A percentile compares a stretch with the other conserved stretches of the same genome.
These are phyloP conservation scores for Scolecobasidium constrictum DNA, from an alignment of 2,329 filamentous ascomycete species.

Conservation along the genomic window DNA sequence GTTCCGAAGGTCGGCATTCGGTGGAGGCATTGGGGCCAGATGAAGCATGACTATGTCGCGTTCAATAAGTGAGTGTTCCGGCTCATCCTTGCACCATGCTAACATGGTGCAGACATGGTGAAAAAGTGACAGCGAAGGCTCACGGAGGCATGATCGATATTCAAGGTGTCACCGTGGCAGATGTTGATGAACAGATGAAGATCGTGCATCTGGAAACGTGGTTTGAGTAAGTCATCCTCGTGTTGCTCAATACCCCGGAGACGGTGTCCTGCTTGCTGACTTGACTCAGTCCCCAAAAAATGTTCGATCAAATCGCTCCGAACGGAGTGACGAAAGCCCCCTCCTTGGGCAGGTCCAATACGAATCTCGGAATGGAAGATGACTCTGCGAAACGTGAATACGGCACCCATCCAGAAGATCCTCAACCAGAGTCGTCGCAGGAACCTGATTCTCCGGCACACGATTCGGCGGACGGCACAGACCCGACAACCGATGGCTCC, in stretches of 20 bases:
- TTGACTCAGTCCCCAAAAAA: no score
- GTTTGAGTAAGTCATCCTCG: conserved; percentile 44
- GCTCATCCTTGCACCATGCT: not conserved
- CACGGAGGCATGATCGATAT: conserved; percentile 53
- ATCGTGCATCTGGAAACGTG: conserved; percentile 50
- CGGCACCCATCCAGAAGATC: not conserved
- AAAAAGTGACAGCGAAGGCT: conserved; percentile 51
- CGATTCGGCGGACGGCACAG: no score
- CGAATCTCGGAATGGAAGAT: not conserved
- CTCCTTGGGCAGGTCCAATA: no score
- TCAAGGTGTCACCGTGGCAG: conserved; percentile 50
- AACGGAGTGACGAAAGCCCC: conserved; percentile 24
- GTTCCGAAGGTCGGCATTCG: conserved; percentile 52
- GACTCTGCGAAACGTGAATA: not conserved
- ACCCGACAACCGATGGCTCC: no score
- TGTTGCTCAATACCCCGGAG: no score
- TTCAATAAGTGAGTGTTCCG: conserved; percentile 45
- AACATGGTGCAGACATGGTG: conserved; percentile 39
- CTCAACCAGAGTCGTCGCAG: not conserved
- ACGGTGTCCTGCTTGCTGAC: no score
- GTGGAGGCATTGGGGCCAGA: conserved; percentile 58
- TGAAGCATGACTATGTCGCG: conserved; percentile 56
- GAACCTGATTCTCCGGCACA: no score
- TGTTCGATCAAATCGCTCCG: conserved; percentile 54
- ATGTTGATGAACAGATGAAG: conserved; percentile 49